Percentiles rank a stretch among this genome's conserved stretches.
Conservation (phyloP, 2,329 filamentous ascomycete species). For the Colletotrichum eremochloae region DNA sequence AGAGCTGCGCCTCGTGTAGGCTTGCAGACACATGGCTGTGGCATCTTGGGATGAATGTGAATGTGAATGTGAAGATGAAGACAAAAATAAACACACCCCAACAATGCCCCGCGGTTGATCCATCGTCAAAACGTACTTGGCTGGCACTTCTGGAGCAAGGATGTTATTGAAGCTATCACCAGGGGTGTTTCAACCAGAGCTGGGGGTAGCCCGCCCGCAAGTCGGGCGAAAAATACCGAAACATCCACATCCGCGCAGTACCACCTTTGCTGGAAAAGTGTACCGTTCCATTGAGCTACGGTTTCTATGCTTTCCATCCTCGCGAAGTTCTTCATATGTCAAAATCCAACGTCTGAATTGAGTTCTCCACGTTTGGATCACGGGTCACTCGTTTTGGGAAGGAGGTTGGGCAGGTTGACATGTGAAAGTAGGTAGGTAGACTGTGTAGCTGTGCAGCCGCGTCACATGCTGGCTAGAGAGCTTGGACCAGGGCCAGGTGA, state of each 20-base stretch:
- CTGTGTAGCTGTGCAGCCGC: constrained; percentile 10
- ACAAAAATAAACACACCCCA: background rate
- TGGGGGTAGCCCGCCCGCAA: background rate
- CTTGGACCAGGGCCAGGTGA: constrained; percentile 27
- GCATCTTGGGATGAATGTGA: background rate
- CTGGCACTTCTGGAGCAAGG: background rate
- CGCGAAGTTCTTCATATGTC: background rate
- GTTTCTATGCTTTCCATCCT: background rate
- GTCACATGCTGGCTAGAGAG: constrained; percentile 32
- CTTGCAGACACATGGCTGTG: background rate
- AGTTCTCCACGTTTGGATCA: background rate
- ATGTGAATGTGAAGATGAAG: background rate
- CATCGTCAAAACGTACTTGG: background rate
- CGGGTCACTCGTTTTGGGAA: background rate
- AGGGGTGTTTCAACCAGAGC: background rate
- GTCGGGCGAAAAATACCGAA: background rate
- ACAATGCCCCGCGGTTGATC: background rate
- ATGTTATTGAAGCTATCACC: background rate
- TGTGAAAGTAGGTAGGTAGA: constrained; percentile 6
- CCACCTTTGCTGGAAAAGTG: background rate
- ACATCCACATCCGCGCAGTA: background rate
- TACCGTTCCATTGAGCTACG: background rate
- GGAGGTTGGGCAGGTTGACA: background rate
- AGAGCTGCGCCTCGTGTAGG: background rate
- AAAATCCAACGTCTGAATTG: too few relatives aligned